Percentiles rank a stretch among this genome's conserved stretches.
phyloP scores from a whole-genome alignment of 192 early-diverging fungal genomes.

The Backusella circina region DNA sequence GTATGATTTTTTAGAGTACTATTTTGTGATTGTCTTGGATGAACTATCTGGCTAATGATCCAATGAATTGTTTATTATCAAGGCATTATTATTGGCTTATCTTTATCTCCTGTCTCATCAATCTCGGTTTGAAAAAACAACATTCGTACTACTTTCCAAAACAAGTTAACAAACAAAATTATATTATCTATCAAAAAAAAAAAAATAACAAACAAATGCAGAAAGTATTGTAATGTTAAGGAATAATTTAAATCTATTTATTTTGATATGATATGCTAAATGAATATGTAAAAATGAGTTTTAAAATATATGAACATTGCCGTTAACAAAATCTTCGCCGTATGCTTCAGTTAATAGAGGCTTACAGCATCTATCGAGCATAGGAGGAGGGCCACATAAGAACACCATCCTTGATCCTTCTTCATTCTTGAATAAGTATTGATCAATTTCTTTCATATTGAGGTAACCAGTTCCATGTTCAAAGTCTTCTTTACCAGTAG shows the following conservation, averaged over 20 bases:
- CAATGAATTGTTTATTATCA: background rate
- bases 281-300: background rate
- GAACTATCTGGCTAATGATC: background rate
- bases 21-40: background rate
- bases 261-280: background rate
- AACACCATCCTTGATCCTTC: constrained; percentile 40
- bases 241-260: background rate
- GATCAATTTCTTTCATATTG: background rate
- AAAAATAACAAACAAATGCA: background rate
- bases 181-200: background rate
- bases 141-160: background rate
- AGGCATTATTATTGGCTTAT: background rate
- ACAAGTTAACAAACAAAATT: background rate
- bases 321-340: background rate
- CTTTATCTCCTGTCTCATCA: background rate
- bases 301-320: background rate
- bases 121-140: background rate
- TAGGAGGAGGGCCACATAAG: constrained; percentile 40
- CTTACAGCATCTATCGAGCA: constrained; percentile 38
- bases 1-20: background rate
- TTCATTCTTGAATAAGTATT: constrained; percentile 13
- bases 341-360: constrained; percentile 28
- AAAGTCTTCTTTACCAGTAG: background rate
- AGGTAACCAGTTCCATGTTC: background rate
- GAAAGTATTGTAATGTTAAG: background rate